Base-by-base conservation (phyloP, 2,329 filamentous ascomycete genomes). In the Chrysoporthe cubensis region DNA sequence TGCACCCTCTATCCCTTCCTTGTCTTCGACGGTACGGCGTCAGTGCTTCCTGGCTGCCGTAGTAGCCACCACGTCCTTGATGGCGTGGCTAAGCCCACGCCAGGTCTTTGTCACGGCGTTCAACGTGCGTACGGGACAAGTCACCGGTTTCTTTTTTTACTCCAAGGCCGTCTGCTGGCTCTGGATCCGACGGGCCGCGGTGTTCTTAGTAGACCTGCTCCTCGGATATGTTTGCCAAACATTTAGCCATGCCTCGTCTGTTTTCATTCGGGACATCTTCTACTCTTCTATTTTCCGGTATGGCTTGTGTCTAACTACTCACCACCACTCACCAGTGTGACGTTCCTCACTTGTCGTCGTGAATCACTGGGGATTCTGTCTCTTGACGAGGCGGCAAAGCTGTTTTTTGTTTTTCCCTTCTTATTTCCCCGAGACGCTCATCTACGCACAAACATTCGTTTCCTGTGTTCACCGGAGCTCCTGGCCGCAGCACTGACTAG, bases 81-180 rank as follows among this genome's bases (percentile, higher is more conserved):
- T 26, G 18, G 18, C 26, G 14, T 44, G 58, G 42, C 18, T 34
- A 44, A 13, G 42, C 11, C 26, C 58, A 37, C 14, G 48, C 43
- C 40, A 6, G 32, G 26, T 54, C 61, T 62, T 62, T 62, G 61
- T 62, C 34, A 62, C n/a, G 21, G 40, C n/a, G 4, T 43, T 43
- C 61, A 54, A 21, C 34, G 13, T 26, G 16, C 42, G 16, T 26
- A 18, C 42, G 16, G 18, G 5, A 46, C n/a, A 44, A 21, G 3
- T 32, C 11, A 26, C 0, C 26, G 9, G 59, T 26, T 26, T 40
- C 18, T 40, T 42, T 50, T 48, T 21, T 52, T 46, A 13, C 14
- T 37, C 21, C n/a, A 34, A 16, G 6, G 13, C 14, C 26, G 21
- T 63, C 34, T 18, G 32, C 16, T 18, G 37, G 46, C 37, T 54